Evolutionary conservation across 352 stramenopile species (phyloP).

Genomic region (Phytopythium litorale): DNA sequence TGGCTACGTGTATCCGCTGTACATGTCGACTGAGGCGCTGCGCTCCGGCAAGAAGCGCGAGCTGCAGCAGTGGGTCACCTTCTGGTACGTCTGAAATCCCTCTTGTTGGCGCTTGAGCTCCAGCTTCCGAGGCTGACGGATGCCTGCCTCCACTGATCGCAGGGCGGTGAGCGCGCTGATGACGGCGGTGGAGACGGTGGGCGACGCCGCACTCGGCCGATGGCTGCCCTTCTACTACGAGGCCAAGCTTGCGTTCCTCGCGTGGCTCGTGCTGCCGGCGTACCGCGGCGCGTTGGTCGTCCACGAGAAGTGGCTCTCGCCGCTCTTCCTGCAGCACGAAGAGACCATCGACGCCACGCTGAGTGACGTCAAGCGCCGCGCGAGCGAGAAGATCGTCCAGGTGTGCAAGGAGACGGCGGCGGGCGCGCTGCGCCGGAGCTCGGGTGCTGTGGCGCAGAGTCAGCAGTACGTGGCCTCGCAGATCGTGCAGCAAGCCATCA

Average conservation of each 20-base stretch:
- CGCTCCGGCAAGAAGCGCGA: constrained; percentile 39
- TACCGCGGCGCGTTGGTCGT: constrained; percentile 49
- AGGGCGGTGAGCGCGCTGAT: constrained; percentile 63
- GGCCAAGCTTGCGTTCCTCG: constrained; percentile 62
- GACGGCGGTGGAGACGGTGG: constrained; percentile 51
- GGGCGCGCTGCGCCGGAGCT: constrained; percentile 54
- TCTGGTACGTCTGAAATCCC: constrained; percentile 27
- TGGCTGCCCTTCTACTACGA: constrained; percentile 77
- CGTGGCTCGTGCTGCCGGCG: constrained; percentile 62
- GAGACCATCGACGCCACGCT: constrained; percentile 54
- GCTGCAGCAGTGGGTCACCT: constrained; percentile 59
- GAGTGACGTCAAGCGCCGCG: constrained; percentile 50
- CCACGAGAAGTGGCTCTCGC: constrained; percentile 52
- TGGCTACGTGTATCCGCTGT: constrained; percentile 60
- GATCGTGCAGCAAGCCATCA: constrained; percentile 60
- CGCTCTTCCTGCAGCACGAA: constrained; percentile 69
- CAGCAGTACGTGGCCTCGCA: constrained; percentile 64
- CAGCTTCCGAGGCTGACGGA: not conserved
- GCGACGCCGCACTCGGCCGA: constrained; percentile 39
- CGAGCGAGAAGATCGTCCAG: constrained; percentile 61
- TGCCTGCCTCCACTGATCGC: not conserved
- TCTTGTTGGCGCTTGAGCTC: not conserved
- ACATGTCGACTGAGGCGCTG: constrained; percentile 49
- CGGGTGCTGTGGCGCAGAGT: constrained; percentile 53
- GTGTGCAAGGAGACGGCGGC: constrained; percentile 62